A percentile compares a stretch with the other conserved stretches of the same genome.
Evolutionary conservation across 306 rosid species (phyloP).

Genomic region (Delonix regia): DNA sequence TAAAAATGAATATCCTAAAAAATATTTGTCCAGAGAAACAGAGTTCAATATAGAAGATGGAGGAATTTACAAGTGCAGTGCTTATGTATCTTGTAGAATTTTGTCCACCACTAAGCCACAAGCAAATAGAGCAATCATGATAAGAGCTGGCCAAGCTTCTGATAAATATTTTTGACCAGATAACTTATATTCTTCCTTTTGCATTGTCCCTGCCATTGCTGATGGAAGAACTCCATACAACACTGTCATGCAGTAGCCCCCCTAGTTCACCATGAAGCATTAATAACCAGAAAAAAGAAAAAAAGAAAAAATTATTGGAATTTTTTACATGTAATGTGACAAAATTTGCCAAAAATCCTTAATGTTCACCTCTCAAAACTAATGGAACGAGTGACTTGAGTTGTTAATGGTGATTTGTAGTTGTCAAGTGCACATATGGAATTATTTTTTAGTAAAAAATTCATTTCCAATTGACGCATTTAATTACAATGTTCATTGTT

Average conservation of each 20-base stretch:
- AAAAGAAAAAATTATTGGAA: not conserved
- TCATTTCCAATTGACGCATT: not conserved
- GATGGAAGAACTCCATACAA: slow-evolving; percentile 84
- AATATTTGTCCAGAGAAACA: not conserved
- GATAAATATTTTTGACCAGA: slow-evolving; percentile 37
- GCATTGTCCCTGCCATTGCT: slow-evolving; percentile 77
- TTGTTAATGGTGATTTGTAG: not conserved
- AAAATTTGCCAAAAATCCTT: not conserved
- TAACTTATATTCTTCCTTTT: slow-evolving; percentile 35
- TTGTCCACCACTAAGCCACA: slow-evolving; percentile 61
- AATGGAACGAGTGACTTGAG: not conserved
- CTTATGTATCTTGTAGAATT: slow-evolving; percentile 59
- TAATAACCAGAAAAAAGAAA: not conserved
- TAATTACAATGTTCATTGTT: not conserved
- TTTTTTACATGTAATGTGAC: not conserved
- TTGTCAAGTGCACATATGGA: not conserved
- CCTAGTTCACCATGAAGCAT: slow-evolving; percentile 49
- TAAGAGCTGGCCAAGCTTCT: slow-evolving; percentile 55
- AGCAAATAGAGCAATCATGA: slow-evolving; percentile 60
- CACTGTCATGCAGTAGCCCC: slow-evolving; percentile 81
- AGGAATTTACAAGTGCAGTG: slow-evolving; percentile 29
- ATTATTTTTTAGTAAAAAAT: not conserved
- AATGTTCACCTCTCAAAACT: not conserved
- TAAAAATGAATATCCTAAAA: not conserved
- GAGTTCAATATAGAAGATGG: not conserved